Evolutionary conservation across 106 monocot species (phyloP).

Genomic region (Dendrobium officinale): DNA sequence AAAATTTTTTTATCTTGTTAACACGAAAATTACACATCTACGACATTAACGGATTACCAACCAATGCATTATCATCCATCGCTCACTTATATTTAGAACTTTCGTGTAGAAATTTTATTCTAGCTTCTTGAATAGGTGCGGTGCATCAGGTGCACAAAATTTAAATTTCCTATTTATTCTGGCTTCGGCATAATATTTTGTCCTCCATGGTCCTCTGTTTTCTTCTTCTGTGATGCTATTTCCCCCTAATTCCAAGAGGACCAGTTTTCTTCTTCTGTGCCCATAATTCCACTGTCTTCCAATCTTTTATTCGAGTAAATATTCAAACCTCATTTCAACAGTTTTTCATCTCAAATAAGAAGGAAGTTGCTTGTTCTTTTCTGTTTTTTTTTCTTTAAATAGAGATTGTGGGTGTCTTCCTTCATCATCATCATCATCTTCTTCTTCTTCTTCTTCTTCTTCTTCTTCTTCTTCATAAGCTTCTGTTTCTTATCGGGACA

Average conservation of each 20-base stretch:
- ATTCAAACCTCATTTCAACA: background rate
- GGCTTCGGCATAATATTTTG: too few species aligned
- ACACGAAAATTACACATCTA: too few species aligned
- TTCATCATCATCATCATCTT: background rate
- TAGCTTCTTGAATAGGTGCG: too few species aligned
- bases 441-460: background rate
- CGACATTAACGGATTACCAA: too few species aligned
- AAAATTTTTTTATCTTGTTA: too few species aligned
- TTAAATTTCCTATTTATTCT: too few species aligned
- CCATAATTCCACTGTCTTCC: background rate
- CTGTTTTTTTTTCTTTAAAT: background rate
- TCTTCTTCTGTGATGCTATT: background rate
- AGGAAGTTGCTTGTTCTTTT: background rate
- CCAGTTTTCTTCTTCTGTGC: background rate
- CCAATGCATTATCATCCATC: too few species aligned
- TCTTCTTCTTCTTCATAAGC: background rate
- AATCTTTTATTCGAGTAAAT: background rate
- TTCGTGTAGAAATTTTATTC: too few species aligned
- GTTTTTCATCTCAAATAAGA: background rate
- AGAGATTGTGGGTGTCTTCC: background rate
- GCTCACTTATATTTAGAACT: too few species aligned
- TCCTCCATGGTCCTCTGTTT: background rate
- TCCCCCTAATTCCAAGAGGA: background rate
- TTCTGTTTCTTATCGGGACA: background rate
- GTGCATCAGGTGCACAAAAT: too few species aligned